phyloP scores from a whole-genome alignment of 345 rosid species.

The sweet orange (Citrus sinensis) region DVS_A1.0 CM039164.1:27822001-27822500 shows the following conservation, averaged over 20 bases:
- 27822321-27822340: conserved; percentile 26
- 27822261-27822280: conserved; percentile 26
- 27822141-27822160: conserved; percentile 46
- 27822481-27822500: conserved; percentile 30
- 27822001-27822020: not conserved
- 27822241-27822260: conserved; percentile 33
- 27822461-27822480: conserved; percentile 41
- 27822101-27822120: conserved; percentile 52
- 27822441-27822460: conserved; percentile 24
- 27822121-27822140: conserved; percentile 40
- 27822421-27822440: conserved; percentile 40
- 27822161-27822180: conserved; percentile 46
- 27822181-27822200: conserved; percentile 38
- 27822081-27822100: conserved; percentile 47
- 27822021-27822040: not conserved
- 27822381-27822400: conserved; percentile 39
- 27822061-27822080: conserved; percentile 65
- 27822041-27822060: conserved; percentile 7
- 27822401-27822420: conserved; percentile 33
- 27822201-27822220: conserved; percentile 33
- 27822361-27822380: conserved; percentile 43
- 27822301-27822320: conserved; percentile 30
- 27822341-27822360: conserved; percentile 41
- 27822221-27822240: conserved; percentile 32
- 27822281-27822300: conserved; percentile 38